Percentiles rank a stretch among this genome's conserved stretches.
phyloP scores from a whole-genome alignment of 2,329 filamentous ascomycete species.

The Colletotrichum sp. region DNA sequence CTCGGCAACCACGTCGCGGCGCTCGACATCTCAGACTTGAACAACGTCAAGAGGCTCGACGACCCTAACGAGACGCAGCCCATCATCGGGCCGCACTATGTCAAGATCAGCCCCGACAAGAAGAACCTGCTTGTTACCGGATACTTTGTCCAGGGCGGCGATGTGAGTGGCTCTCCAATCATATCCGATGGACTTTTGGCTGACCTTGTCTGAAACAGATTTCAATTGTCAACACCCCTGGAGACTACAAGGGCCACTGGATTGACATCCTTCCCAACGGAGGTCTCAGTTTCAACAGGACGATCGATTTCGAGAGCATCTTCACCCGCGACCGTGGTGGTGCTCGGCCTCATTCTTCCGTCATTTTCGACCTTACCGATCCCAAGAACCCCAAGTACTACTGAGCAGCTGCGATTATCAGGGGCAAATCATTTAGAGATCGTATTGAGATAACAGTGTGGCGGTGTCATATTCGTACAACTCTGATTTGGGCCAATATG shows the following conservation, averaged over 20 bases:
- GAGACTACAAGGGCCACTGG: constrained; percentile 67
- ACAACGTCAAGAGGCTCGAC: constrained; percentile 65
- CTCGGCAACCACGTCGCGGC: constrained; percentile 67
- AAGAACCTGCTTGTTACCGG: constrained; percentile 69
- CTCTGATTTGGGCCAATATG: background rate
- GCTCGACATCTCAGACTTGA: constrained; percentile 65
- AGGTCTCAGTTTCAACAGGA: constrained; percentile 36
- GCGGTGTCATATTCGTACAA: background rate
- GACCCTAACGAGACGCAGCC: constrained; percentile 63
- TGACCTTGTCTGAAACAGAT: constrained; percentile 38
- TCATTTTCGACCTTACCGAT: constrained; percentile 63
- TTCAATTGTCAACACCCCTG: constrained; percentile 64
- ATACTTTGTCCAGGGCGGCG: constrained; percentile 68
- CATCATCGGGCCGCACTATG: constrained; percentile 66
- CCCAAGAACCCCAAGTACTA: constrained; percentile 39
- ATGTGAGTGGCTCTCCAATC: constrained; percentile 32
- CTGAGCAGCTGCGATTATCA: background rate
- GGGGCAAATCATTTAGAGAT: too few relatives aligned
- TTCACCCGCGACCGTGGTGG: constrained; percentile 59
- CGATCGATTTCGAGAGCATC: constrained; percentile 58
- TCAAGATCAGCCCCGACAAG: constrained; percentile 69
- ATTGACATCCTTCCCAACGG: constrained; percentile 63
- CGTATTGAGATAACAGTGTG: background rate
- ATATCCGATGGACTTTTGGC: background rate
- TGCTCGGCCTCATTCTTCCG: constrained; percentile 60